Conservation (phyloP, 352 stramenopile genomes). For the Phytophthora idaei region DNA sequence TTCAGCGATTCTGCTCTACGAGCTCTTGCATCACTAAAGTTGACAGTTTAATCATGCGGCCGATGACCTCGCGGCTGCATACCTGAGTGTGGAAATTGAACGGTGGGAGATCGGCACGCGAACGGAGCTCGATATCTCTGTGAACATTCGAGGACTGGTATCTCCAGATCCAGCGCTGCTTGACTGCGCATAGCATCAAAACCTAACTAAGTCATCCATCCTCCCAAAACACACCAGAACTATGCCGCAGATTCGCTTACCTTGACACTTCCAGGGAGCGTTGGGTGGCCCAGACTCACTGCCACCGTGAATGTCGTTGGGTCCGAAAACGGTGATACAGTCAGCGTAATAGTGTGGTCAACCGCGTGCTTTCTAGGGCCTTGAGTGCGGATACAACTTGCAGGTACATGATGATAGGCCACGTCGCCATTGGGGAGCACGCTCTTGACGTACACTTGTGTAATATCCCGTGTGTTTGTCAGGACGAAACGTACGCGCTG, state of each 20-base stretch:
- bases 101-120: constrained; percentile 49
- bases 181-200: constrained; percentile 12
- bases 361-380: constrained; percentile 27
- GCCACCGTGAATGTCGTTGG: constrained; percentile 48
- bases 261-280: constrained; percentile 34
- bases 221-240: neutral
- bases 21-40: constrained; percentile 72
- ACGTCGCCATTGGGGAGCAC: constrained; percentile 48
- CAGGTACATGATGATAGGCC: constrained; percentile 43
- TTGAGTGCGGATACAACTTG: constrained; percentile 20
- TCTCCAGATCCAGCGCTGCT: constrained; percentile 10
- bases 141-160: constrained; percentile 24
- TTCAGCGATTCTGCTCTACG: constrained; percentile 77
- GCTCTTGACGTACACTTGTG: constrained; percentile 54
- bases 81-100: constrained; percentile 43
- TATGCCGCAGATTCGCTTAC: constrained; percentile 15
- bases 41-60: constrained; percentile 2
- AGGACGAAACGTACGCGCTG: constrained; percentile 39
- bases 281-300: constrained; percentile 45
- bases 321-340: constrained; percentile 59
- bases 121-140: constrained; percentile 45
- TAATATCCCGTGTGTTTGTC: constrained; percentile 37
- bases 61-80: constrained; percentile 13
- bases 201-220: constrained; percentile 14
- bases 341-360: constrained; percentile 47